Conservation (phyloP, 2,329 filamentous ascomycete species). For the Talaromyces sp. region DNA sequence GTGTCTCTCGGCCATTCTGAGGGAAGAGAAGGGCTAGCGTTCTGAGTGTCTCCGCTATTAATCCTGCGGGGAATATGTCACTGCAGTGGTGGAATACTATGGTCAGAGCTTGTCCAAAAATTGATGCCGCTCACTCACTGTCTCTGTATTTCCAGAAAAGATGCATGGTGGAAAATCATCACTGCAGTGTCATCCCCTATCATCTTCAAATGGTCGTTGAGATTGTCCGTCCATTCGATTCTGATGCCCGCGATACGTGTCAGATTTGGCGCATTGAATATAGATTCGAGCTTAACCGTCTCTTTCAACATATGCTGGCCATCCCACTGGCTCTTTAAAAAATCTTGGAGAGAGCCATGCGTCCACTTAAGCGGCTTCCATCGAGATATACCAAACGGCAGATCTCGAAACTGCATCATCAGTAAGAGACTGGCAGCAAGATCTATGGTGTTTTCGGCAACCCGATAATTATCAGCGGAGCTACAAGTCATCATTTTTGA, state of each 20-base stretch:
- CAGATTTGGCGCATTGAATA: background rate
- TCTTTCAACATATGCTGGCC: background rate
- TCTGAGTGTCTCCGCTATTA: background rate
- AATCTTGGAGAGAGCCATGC: background rate
- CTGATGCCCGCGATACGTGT: background rate
- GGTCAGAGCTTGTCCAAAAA: background rate
- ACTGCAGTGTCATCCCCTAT: background rate
- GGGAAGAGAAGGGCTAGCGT: background rate
- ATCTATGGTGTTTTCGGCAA: background rate
- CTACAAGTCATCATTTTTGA: background rate
- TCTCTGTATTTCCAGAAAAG: background rate
- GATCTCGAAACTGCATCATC: background rate
- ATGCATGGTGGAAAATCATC: background rate
- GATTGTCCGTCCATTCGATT: constrained; percentile 2
- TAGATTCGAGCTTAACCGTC: background rate
- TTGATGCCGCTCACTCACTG: background rate
- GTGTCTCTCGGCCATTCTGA: background rate
- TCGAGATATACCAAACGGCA: background rate
- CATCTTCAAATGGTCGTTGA: background rate
- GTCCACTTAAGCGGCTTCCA: background rate
- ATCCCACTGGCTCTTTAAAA: background rate
- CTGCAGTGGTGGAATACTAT: background rate
- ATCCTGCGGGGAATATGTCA: background rate
- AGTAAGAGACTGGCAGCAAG: background rate
- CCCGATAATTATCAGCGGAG: background rate